These are phyloP conservation scores for Colletotrichum viniferum DNA, from an alignment of 2,329 filamentous ascomycete species.

Conservation along the genomic window DNA sequence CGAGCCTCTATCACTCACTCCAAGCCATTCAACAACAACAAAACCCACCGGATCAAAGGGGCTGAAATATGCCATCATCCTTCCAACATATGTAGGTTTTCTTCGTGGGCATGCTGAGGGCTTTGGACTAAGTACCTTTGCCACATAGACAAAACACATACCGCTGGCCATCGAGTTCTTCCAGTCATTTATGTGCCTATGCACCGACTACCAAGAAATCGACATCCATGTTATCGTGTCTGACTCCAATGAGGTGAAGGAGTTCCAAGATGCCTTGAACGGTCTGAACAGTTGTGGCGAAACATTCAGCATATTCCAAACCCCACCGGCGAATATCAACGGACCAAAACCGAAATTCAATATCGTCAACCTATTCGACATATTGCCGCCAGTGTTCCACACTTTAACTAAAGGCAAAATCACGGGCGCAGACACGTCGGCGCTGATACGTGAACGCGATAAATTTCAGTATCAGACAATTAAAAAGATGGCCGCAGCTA, in stretches of 20 bases:
- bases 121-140: no score
- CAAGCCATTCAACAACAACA: not conserved
- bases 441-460: not conserved
- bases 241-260: not conserved
- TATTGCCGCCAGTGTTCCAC: not conserved
- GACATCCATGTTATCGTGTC: not conserved
- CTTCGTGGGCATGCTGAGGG: no score
- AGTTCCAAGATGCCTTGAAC: not conserved
- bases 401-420: not conserved
- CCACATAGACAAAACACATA: not conserved
- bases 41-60: not conserved
- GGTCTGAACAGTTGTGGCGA: not conserved
- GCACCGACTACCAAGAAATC: slow-evolving; percentile 3
- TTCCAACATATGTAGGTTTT: slow-evolving; percentile 5
- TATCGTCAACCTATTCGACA: slow-evolving; percentile 5
- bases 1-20: not conserved
- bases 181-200: slow-evolving; percentile 10
- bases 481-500: slow-evolving; percentile 9
- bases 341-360: not conserved
- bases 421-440: not conserved
- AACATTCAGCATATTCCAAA: not conserved
- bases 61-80: not conserved
- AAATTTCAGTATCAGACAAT: slow-evolving; percentile 10
- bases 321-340: not conserved
- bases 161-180: not conserved